These are phyloP conservation scores for Nakazawaea wickerhamii DNA, from an alignment of 805 yeast genomes.

Conservation along the genomic window DNA sequence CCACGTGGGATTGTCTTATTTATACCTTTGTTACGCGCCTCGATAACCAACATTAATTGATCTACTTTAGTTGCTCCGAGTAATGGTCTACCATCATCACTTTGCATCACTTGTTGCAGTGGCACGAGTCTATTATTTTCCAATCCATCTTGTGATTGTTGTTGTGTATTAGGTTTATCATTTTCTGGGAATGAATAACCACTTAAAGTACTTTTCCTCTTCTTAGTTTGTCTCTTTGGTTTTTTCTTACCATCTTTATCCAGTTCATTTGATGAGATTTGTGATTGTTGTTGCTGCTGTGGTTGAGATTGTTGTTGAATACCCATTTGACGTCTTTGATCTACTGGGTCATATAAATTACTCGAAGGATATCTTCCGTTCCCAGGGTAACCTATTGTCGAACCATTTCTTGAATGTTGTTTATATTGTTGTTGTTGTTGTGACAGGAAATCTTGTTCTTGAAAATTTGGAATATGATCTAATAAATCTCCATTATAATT, in stretches of 20 bases:
- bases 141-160: constrained; percentile 12
- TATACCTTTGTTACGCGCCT: constrained; percentile 76
- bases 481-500: constrained; percentile 23
- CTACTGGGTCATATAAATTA: constrained; percentile 6
- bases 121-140: constrained; percentile 30
- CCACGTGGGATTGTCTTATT: constrained; percentile 59
- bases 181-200: constrained; percentile 9
- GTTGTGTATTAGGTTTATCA: constrained; percentile 18
- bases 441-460: constrained; percentile 15
- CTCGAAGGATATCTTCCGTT: constrained; percentile 4
- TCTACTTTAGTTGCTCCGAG: constrained; percentile 88
- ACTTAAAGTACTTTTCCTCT: constrained; percentile 1
- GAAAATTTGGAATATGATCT: constrained; percentile 22
- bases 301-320: constrained; percentile 6
- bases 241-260: constrained; percentile 14
- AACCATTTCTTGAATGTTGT: constrained; percentile 11
- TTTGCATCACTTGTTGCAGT: constrained; percentile 39
- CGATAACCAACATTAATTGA: constrained; percentile 84
- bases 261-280: constrained; percentile 6
- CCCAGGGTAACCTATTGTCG: neutral
- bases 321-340: neutral
- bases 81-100: constrained; percentile 63
- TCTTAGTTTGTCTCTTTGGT: constrained; percentile 10
- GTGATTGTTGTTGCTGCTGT: constrained; percentile 9
- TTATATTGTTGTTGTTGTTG: constrained; percentile 12